phyloP scores from a whole-genome alignment of 192 early-diverging fungal genomes.

The Coemansia sp. region DNA sequence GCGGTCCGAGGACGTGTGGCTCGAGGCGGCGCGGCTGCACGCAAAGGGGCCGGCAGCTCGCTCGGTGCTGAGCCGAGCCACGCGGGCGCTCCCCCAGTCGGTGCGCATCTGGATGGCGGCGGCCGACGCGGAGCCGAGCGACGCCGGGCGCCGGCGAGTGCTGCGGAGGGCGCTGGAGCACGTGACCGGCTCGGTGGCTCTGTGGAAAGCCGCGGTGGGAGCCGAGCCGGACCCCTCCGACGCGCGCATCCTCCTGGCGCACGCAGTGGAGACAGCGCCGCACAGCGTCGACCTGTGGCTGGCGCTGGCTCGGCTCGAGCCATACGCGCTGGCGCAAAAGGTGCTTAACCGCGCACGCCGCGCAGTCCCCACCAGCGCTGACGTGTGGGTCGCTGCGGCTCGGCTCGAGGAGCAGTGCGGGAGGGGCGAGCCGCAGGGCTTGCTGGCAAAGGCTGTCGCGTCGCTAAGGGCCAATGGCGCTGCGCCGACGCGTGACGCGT shows the following conservation, averaged over 20 bases:
- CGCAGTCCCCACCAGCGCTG: slow-evolving; percentile 83
- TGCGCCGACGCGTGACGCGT: slow-evolving; percentile 76
- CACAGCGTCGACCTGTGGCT: slow-evolving; percentile 92
- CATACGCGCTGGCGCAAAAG: slow-evolving; percentile 79
- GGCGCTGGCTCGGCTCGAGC: slow-evolving; percentile 87
- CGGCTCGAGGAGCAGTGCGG: slow-evolving; percentile 78
- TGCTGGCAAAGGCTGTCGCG: slow-evolving; percentile 59
- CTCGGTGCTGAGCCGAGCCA: slow-evolving; percentile 86
- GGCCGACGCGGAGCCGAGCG: slow-evolving; percentile 69
- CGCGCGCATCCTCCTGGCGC: slow-evolving; percentile 83
- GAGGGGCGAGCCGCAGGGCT: slow-evolving; percentile 56
- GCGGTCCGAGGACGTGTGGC: slow-evolving; percentile 93
- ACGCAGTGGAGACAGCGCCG: slow-evolving; percentile 93
- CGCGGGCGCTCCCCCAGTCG: slow-evolving; percentile 83
- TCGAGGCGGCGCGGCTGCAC: slow-evolving; percentile 92
- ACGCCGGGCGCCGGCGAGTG: slow-evolving; percentile 67
- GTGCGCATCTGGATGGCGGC: slow-evolving; percentile 93
- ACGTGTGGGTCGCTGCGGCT: slow-evolving; percentile 94
- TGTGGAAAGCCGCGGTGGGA: slow-evolving; percentile 91
- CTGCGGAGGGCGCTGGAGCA: slow-evolving; percentile 89
- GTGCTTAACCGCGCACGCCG: slow-evolving; percentile 89
- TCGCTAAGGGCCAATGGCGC: slow-evolving; percentile 49
- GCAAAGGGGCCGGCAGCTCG: slow-evolving; percentile 69
- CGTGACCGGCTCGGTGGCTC: slow-evolving; percentile 83
- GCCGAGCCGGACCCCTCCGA: slow-evolving; percentile 91